phyloP scores from a whole-genome alignment of 75 land plant genomes.

The Sequoia sempervirens region DNA sequence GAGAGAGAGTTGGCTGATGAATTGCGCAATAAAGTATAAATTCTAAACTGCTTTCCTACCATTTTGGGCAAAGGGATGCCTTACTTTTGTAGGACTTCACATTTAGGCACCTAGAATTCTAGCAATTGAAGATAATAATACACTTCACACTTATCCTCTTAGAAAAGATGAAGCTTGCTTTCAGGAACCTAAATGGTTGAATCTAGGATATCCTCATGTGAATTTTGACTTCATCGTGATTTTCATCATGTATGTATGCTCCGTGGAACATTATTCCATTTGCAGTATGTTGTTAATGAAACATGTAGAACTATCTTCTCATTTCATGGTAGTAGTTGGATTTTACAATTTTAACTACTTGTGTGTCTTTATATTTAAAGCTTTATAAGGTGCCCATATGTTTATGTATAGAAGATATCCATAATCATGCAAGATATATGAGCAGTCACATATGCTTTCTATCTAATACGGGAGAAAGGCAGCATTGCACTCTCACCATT shows the following conservation, averaged over 20 bases:
- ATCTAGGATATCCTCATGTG: conserved; percentile 1
- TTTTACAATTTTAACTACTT: not conserved
- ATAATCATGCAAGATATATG: not conserved
- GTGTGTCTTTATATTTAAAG: not conserved
- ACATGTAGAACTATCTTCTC: not conserved
- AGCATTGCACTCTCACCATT: not conserved
- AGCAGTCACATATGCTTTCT: not conserved
- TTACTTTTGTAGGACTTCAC: not conserved
- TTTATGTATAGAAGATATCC: not conserved
- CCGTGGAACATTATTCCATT: not conserved
- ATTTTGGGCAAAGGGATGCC: not conserved
- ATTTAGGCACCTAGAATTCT: not conserved
- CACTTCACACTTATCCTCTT: not conserved
- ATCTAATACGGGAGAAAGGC: not conserved
- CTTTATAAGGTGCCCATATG: not conserved
- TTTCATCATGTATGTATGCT: not conserved
- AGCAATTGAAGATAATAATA: not conserved
- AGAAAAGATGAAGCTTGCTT: not conserved
- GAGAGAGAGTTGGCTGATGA: conserved; percentile 76
- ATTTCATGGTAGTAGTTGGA: not conserved
- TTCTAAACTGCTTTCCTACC: not conserved
- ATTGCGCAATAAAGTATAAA: conserved; percentile 45
- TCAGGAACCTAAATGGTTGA: not conserved
- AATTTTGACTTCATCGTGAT: not conserved
- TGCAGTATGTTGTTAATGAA: not conserved